Conservation (phyloP, 306 rosid species). For the Casuarina equisetifolia region DNA sequence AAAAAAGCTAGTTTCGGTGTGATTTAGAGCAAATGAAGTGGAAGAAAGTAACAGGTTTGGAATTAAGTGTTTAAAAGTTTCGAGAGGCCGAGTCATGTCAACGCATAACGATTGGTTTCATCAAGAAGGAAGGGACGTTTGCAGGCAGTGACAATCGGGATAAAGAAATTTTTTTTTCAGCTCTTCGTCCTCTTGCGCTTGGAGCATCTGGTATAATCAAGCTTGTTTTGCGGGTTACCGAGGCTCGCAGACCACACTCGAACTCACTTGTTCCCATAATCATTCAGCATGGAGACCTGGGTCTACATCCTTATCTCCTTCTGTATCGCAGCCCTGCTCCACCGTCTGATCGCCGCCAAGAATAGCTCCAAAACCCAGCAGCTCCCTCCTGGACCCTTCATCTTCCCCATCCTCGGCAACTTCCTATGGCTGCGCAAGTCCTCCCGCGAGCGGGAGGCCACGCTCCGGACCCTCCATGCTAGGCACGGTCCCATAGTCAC, state of each 20-base stretch:
- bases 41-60: no score
- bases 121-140: no score
- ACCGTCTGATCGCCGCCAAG: background rate
- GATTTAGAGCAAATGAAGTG: background rate
- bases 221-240: no score
- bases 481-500: background rate
- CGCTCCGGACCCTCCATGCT: background rate
- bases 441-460: background rate
- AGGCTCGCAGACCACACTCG: background rate
- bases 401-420: background rate
- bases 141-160: no score
- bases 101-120: no score
- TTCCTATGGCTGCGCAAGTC: background rate
- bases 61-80: no score
- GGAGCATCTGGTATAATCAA: no score
- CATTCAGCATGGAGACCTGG: background rate
- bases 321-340: no score
- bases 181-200: background rate
- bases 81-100: no score
- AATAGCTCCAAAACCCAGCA: background rate
- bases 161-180: no score
- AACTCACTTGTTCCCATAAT: no score
- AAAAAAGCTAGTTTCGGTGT: no score
- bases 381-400: constrained; percentile 2
- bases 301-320: background rate